These are phyloP conservation scores for Coemansia sp. DNA, from an alignment of 192 early-diverging fungal genomes.

Conservation along the genomic window DNA sequence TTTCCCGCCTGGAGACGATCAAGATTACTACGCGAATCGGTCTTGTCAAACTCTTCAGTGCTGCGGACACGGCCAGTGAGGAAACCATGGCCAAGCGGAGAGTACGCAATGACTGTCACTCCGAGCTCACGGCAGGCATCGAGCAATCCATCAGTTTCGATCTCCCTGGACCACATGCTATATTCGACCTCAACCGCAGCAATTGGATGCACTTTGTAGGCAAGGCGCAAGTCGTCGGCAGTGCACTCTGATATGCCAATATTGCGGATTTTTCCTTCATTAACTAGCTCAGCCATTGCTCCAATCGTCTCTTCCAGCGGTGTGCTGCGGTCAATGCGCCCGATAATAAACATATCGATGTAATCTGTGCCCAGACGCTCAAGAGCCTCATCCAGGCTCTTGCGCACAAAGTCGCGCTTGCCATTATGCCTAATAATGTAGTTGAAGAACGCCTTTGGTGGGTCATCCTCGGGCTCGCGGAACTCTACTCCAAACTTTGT, in stretches of 20 bases:
- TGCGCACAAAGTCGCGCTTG: constrained; percentile 53
- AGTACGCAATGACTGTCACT: constrained; percentile 70
- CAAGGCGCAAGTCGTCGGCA: no score
- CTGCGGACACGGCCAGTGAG: constrained; percentile 62
- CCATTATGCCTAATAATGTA: constrained; percentile 31
- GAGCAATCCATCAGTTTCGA: constrained; percentile 67
- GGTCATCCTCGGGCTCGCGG: constrained; percentile 3
- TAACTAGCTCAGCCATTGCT: constrained; percentile 65
- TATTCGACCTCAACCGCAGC: constrained; percentile 55
- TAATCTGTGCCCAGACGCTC: constrained; percentile 57
- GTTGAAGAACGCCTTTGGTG: constrained; percentile 19
- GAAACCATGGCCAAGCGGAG: constrained; percentile 71
- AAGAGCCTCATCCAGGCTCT: constrained; percentile 49
- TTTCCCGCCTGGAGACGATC: constrained; percentile 63
- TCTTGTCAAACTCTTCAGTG: constrained; percentile 54
- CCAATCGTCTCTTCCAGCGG: constrained; percentile 61
- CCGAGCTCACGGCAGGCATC: constrained; percentile 72
- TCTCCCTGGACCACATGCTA: constrained; percentile 61
- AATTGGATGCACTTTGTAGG: constrained; percentile 50
- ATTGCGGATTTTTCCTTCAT: constrained; percentile 66
- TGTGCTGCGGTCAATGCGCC: constrained; percentile 59
- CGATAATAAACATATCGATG: constrained; percentile 67
- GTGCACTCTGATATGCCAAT: constrained; percentile 64
- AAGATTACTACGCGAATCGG: constrained; percentile 56
- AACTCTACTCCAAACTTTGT: constrained; percentile 60